phyloP scores from a whole-genome alignment of 192 early-diverging fungal species.

The Fimicolochytrium jonesii region DNA sequence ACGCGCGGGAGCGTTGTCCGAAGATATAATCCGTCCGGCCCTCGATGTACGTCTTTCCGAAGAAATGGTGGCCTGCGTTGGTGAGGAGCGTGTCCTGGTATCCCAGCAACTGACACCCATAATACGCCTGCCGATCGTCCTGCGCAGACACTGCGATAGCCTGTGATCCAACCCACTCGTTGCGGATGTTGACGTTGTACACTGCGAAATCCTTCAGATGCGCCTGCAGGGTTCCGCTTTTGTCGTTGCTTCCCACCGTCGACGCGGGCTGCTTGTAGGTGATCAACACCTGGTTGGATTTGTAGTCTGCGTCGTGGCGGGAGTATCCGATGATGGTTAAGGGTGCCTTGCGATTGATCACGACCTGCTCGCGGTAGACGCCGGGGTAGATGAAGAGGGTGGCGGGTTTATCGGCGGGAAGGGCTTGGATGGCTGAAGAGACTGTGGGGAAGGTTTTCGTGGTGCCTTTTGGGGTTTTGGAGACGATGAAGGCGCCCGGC shows the following conservation, averaged over 20 bases:
- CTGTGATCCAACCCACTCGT: not conserved
- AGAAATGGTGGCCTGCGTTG: not conserved
- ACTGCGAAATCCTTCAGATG: not conserved
- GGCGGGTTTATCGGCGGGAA: not conserved
- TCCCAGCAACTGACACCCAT: not conserved
- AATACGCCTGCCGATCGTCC: not conserved
- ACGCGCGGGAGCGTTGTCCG: slow-evolving; percentile 1
- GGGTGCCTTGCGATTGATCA: slow-evolving; percentile 1
- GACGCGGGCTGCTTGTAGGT: not conserved
- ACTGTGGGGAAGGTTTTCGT: not conserved
- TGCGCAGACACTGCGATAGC: not conserved
- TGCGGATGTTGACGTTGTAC: slow-evolving; percentile 12
- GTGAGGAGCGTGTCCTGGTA: not conserved
- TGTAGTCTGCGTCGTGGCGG: not conserved
- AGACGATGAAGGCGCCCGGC: slow-evolving; percentile 4
- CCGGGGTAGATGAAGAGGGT: slow-evolving; percentile 17
- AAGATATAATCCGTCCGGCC: slow-evolving; percentile 14
- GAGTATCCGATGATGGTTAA: slow-evolving; percentile 9
- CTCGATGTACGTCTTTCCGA: slow-evolving; percentile 8
- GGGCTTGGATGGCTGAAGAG: not conserved
- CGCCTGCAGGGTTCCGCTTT: slow-evolving; percentile 1
- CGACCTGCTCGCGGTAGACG: slow-evolving; percentile 2
- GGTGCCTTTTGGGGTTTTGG: not conserved
- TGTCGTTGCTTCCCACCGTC: not conserved
- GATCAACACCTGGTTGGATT: not conserved